Base-by-base conservation (phyloP, 2,329 filamentous ascomycete genomes). In the Scytalidium lignicola region DNA sequence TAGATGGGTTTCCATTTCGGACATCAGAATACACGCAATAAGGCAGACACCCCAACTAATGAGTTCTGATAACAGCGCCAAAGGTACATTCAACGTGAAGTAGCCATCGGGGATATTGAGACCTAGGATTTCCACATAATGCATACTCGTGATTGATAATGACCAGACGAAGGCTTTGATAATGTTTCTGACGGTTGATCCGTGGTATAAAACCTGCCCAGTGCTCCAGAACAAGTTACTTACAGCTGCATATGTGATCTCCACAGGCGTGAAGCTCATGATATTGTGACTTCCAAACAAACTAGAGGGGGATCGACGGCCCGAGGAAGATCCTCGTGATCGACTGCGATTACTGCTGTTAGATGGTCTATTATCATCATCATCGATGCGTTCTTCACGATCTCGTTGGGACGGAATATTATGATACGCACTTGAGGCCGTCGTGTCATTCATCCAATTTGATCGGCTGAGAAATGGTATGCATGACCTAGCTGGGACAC, bases 31-130 rank as follows among this genome's bases (percentile, higher is more conserved):
- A 44, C 53, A 60, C 8, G 62, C 65, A 3, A 65, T 54, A 26
- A 58, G 52, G 44, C 65, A 67, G 7, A 65, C 63, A 9, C 59
- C 41, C 65, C 65, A 67, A 44, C 60, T 62, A 43, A 66, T 65
- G 12, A 63, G 20, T 13, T 55, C 63, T 5, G 65, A 66, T 12
- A 64, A 44, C 5, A 63, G 44, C 22, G 66, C 62, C 18, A 62
- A 49, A 28, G 45, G 41, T 3, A 55, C 54, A n/a, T 62, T 49
- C 0, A 66, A 48, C 9, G 54, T 57, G 32, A 57, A 52, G 41
- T 60, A 54, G n/a, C 65, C 65, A 15, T 59, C 19, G 1, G 65
- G 64, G 23, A 67, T 62, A n/a, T 54, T 48, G 26, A 67, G 43
- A 18, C 61, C 61, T 13, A 58, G 23, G 19, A 67, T 60, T 13